Percentiles rank a stretch among this genome's conserved stretches.
phyloP scores from a whole-genome alignment of 306 rosid genomes.

The Cucurbita ficifolia region DNA sequence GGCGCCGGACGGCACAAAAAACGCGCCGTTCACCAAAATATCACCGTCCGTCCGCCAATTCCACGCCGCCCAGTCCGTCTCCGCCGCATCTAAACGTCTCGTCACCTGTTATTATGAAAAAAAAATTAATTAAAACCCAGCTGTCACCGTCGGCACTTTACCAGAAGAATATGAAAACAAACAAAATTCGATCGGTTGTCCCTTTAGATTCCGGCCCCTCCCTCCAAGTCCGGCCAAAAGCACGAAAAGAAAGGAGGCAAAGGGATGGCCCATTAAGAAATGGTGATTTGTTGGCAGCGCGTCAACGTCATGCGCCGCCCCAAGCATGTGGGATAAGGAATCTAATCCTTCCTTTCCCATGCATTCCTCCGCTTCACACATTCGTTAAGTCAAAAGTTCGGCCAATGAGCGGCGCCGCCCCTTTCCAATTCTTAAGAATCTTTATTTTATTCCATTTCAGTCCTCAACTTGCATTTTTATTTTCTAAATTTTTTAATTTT shows the following conservation, averaged over 20 bases:
- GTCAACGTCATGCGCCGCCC: slow-evolving; percentile 5
- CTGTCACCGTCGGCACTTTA: background rate
- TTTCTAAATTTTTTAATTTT: too few species aligned
- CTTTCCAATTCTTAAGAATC: background rate
- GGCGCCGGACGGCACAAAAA: slow-evolving; percentile 45
- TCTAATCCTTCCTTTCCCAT: background rate
- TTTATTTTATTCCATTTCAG: background rate
- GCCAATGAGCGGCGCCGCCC: background rate
- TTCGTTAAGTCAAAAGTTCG: background rate
- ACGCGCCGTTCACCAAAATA: slow-evolving; percentile 57
- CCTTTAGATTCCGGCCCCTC: too few species aligned
- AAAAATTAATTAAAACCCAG: background rate
- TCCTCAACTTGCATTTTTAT: background rate
- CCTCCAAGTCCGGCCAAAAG: background rate
- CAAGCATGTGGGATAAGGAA: background rate
- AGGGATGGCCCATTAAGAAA: background rate
- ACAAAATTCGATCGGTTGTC: background rate
- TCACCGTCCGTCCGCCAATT: slow-evolving; percentile 71
- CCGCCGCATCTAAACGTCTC: slow-evolving; percentile 53
- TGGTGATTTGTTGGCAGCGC: background rate
- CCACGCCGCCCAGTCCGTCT: slow-evolving; percentile 43
- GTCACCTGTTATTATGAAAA: slow-evolving; percentile 33
- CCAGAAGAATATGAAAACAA: background rate
- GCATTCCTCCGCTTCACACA: background rate
- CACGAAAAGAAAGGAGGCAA: background rate